A percentile compares a stretch with the other conserved stretches of the same genome.
These are phyloP conservation scores for Fremontodendron californicum DNA, from an alignment of 345 rosid species.

Conservation along the genomic window DNA sequence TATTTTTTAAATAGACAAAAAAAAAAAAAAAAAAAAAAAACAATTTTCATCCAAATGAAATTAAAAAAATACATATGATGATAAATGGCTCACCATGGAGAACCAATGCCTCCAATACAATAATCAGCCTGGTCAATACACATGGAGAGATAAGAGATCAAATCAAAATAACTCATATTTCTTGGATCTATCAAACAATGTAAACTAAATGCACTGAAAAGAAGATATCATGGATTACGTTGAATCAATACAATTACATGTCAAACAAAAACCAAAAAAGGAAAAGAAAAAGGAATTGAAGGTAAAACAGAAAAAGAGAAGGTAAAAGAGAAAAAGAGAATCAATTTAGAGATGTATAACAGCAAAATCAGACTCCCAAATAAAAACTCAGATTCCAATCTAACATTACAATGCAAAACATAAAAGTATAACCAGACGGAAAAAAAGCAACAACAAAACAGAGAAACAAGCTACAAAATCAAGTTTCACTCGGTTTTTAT, in stretches of 20 bases:
- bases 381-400: conserved; percentile 18
- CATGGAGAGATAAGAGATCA: conserved; percentile 35
- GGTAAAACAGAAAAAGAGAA: background rate
- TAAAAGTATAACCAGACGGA: background rate
- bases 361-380: conserved; percentile 12
- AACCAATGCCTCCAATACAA: conserved; percentile 50
- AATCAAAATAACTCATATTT: conserved; percentile 21
- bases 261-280: background rate
- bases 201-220: conserved; percentile 2
- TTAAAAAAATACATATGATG: background rate
- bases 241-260: background rate
- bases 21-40: background rate
- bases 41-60: background rate
- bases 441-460: background rate
- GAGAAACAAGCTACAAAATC: background rate
- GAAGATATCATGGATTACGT: background rate
- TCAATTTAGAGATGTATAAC: background rate
- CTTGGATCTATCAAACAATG: conserved; percentile 31
- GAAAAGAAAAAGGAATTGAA: no score
- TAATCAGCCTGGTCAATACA: conserved; percentile 61
- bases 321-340: conserved; percentile 1
- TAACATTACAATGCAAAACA: background rate
- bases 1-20: background rate
- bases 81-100: conserved; percentile 79
- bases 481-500: background rate